Percentiles rank a stretch among this genome's conserved stretches.
These are phyloP conservation scores for Trifolium pratense DNA, from an alignment of 306 rosid genomes.

Conservation along the genomic window DNA sequence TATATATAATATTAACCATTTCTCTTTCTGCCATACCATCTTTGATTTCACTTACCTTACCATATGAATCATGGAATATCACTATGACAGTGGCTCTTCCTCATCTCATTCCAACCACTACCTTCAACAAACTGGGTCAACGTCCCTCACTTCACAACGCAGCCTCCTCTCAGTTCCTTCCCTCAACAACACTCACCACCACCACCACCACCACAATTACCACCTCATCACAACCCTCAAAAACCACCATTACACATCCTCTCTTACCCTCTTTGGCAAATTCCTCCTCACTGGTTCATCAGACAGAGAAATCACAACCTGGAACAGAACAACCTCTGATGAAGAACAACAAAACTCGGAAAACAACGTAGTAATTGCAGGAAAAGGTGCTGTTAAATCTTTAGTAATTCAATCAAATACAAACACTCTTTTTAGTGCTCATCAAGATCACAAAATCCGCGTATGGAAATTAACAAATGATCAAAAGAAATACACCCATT, in stretches of 20 bases:
- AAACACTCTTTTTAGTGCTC: conserved; percentile 79
- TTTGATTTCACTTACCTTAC: conserved; percentile 34
- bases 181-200: conserved; percentile 39
- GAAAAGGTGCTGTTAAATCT: conserved; percentile 89
- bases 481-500: conserved; percentile 55
- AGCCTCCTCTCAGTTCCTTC: conserved; percentile 62
- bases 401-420: conserved; percentile 61
- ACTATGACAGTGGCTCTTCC: conserved; percentile 38
- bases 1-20: conserved; percentile 32
- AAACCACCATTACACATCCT: conserved; percentile 66
- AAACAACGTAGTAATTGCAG: conserved; percentile 50
- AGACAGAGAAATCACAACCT: conserved; percentile 72
- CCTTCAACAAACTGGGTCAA: conserved; percentile 14
- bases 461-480: conserved; percentile 65
- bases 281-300: conserved; percentile 82
- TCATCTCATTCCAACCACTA: conserved; percentile 46
- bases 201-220: conserved; percentile 18
- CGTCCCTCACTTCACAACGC: conserved; percentile 54
- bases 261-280: conserved; percentile 62
- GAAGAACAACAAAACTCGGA: neutral
- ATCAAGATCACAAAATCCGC: conserved; percentile 88
- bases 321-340: conserved; percentile 46
- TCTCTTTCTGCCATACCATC: conserved; percentile 43
- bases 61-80: conserved; percentile 63
- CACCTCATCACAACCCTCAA: conserved; percentile 59